Evolutionary conservation across 257 asterid genomes (phyloP), one percentile per base, ranked within the genome.

Genomic region (Solanum dulcamara): DNA sequence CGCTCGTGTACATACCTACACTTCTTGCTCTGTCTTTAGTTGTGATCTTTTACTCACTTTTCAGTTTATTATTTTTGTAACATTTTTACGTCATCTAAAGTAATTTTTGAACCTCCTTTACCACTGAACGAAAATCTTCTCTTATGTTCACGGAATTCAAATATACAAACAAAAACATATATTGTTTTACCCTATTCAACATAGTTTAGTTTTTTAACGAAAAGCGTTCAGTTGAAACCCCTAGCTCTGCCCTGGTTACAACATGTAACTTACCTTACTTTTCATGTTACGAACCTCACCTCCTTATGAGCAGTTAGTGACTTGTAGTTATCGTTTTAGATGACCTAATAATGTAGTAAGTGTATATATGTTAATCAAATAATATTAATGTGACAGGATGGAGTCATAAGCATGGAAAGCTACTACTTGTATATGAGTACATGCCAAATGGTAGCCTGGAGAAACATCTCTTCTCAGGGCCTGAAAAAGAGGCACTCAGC

Each of bases 361-460:
- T 71, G 6, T 71, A 22, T 10, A 7, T 4, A 14, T 24, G 81
- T 28, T 44, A 75, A 6, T 48, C 1, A 51, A 3, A 51, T 51
- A n/a, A 51, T 20, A 26, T 77, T 77, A 15, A 44, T 84, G 44
- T 24, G 2, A 68, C 83, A 88, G 92, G 92, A 50, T 88, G 91
- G 92, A 88, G 92, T 80, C 92, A 90, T 87, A 86, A 83, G 83
- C 86, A 90, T 30, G 85, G 86, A 37, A 88, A 90, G 38, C 84
- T 90, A 33, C 84, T 88, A 2, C 87, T 90, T 14, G 91, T 90
- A 0, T 90, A 88, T 28, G 92, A 90, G 26, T 89, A 87, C 88
- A 87, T 89, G 91, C 90, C 91, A 10, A 89, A 87, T n/a, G 88
- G 91, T 28, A 85, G 91, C 81, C 87, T 90, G 32, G 91, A 90